Evolutionary conservation across 768 basidiomycete genomes (phyloP).

Genomic region (Suillus americanus): DNA sequence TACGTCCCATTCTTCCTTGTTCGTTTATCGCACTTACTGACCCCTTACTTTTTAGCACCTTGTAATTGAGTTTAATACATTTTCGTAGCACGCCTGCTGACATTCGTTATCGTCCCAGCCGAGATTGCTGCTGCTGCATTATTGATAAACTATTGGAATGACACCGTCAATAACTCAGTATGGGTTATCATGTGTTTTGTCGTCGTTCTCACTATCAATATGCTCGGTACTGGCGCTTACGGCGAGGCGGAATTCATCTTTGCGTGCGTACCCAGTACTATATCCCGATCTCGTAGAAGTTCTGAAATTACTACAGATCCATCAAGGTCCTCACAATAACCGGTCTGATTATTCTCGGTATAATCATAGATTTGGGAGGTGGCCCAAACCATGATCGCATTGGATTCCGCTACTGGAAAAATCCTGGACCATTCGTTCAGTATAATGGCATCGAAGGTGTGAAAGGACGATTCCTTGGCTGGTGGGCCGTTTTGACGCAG

Average conservation of each 20-base stretch:
- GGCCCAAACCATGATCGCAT: conserved; percentile 78
- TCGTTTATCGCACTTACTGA: conserved; percentile 20
- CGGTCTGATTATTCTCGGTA: conserved; percentile 66
- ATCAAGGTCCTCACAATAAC: conserved; percentile 89
- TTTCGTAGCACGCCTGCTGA: background rate
- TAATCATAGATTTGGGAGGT: conserved; percentile 84
- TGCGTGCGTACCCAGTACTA: conserved; percentile 42
- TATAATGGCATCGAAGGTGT: conserved; percentile 60
- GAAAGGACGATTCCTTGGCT: conserved; percentile 75
- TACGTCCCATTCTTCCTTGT: conserved; percentile 6
- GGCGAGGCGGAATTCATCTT: conserved; percentile 88
- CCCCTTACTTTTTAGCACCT: conserved; percentile 8
- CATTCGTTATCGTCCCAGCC: conserved; percentile 17
- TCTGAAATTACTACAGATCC: conserved; percentile 37
- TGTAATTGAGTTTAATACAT: background rate
- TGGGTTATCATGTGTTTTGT: conserved; percentile 81
- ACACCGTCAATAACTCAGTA: conserved; percentile 56
- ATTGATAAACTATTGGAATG: conserved; percentile 76
- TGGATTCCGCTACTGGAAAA: conserved; percentile 67
- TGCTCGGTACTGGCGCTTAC: conserved; percentile 74
- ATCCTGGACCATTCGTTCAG: conserved; percentile 89
- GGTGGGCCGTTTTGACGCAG: conserved; percentile 72
- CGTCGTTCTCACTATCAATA: conserved; percentile 74
- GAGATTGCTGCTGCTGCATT: conserved; percentile 54
- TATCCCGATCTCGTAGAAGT: background rate